Evolutionary conservation across 2,329 filamentous ascomycete species (phyloP).

Genomic region (Aaosphaeria arxii): DNA sequence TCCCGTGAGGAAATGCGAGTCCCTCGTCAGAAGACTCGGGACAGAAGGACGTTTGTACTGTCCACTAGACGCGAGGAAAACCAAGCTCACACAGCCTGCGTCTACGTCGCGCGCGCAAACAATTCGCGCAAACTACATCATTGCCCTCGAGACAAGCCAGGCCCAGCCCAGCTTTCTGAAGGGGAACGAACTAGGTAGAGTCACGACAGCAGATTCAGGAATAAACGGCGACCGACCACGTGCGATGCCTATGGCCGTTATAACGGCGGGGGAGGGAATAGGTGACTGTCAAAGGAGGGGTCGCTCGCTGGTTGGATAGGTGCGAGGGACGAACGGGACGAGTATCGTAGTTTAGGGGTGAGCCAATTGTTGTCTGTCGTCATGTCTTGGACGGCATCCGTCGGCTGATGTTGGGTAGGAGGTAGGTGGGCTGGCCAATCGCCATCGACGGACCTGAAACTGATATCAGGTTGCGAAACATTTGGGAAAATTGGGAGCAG

Average conservation of each 20-base stretch:
- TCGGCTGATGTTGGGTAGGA: background rate
- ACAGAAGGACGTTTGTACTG: background rate
- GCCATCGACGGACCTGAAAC: background rate
- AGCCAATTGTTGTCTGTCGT: background rate
- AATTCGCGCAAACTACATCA: background rate
- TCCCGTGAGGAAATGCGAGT: background rate
- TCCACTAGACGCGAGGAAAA: background rate
- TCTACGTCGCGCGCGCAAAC: background rate
- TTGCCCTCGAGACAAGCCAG: no score
- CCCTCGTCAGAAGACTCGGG: background rate
- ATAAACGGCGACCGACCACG: no score
- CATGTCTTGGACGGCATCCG: background rate
- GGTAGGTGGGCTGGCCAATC: background rate
- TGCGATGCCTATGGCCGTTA: no score
- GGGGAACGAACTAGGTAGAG: no score
- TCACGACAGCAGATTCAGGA: no score
- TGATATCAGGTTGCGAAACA: background rate
- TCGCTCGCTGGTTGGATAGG: no score
- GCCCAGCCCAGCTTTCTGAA: no score
- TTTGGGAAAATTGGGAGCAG: background rate
- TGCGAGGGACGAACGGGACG: no score
- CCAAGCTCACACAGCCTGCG: background rate
- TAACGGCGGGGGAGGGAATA: no score
- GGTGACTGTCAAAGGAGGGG: no score
- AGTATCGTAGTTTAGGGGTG: no score